phyloP scores from a whole-genome alignment of 345 rosid genomes.

The Toxicodendron radicans region DNA sequence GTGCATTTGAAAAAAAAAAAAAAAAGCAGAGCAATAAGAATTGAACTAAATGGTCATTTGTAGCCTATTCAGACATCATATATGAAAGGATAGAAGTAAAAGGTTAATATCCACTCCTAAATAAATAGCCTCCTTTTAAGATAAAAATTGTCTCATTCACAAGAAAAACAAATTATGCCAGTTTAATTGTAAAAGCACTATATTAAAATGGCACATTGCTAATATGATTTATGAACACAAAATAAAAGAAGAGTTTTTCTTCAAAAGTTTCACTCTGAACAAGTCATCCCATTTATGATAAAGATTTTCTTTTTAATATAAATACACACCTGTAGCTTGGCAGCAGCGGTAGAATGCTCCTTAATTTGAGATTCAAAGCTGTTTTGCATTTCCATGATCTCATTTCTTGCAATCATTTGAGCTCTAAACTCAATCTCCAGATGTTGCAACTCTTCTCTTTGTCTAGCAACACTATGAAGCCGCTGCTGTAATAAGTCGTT shows the following conservation, averaged over 20 bases:
- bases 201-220: neutral
- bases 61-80: neutral
- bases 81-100: neutral
- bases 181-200: neutral
- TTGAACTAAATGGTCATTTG: neutral
- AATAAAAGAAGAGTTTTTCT: neutral
- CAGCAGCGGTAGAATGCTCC: constrained; percentile 62
- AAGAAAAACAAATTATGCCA: neutral
- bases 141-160: neutral
- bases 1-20: neutral
- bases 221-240: neutral
- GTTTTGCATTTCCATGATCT: constrained; percentile 60
- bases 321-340: constrained; percentile 64
- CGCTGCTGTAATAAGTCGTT: constrained; percentile 64
- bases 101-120: neutral
- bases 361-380: constrained; percentile 57
- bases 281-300: neutral
- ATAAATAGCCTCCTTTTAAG: neutral
- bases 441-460: constrained; percentile 74
- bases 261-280: neutral
- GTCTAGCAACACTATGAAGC: constrained; percentile 51
- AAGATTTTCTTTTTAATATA: neutral
- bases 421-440: constrained; percentile 81
- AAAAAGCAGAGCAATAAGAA: neutral
- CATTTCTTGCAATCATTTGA: constrained; percentile 65